Evolutionary conservation across 1,284 basidiomycete genomes (phyloP), one percentile per base, ranked within the genome.

Genomic region (Singerocomus inundabilis): DNA sequence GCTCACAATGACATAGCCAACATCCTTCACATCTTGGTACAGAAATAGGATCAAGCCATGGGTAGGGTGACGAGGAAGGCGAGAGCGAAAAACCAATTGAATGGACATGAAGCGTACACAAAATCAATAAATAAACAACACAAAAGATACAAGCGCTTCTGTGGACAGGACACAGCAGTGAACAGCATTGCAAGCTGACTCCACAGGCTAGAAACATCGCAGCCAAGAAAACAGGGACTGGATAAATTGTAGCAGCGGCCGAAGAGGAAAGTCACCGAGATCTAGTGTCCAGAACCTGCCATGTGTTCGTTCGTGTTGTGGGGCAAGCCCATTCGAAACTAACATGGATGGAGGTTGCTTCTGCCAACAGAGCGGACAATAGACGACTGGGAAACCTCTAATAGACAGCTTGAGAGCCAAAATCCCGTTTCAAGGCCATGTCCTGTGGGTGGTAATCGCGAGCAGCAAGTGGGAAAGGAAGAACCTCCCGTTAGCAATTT

Each of bases 1-100:
- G 82, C 91, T 72, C 64, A 93, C 91, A 60, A 92, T 88, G 56
- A 92, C 91, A 72, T 92, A 94, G 57, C 89, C 86, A 61, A 95
- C 92, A 74, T 95, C 91, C 85, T 95, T 95, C 70, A 94, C 92
- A 76, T 94, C 91, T 94, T 74, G 62, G 62, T 63, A 62, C 61
- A 53, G 55, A 63, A 54, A 58, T 49, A 63, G 57, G 51, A 67
- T 62, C 53, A 66, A 55, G 52, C 53, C 49, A 51, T 59, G 55
- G 62, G 56, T 61, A 68, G 59, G 61, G 64, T 60, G 64, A 59
- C 61, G 63, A 58, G 54, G 56, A 62, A 57, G 67, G 59, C 64
- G 72, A 60, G n/a, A n/a, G n/a, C 39, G 29, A 68, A 60, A 61
- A 60, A 62, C 64, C 66, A 58, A 69, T 60, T 45, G 56, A 67